phyloP scores from a whole-genome alignment of 2,329 filamentous ascomycete genomes.

The Colletotrichum sp. region DNA sequence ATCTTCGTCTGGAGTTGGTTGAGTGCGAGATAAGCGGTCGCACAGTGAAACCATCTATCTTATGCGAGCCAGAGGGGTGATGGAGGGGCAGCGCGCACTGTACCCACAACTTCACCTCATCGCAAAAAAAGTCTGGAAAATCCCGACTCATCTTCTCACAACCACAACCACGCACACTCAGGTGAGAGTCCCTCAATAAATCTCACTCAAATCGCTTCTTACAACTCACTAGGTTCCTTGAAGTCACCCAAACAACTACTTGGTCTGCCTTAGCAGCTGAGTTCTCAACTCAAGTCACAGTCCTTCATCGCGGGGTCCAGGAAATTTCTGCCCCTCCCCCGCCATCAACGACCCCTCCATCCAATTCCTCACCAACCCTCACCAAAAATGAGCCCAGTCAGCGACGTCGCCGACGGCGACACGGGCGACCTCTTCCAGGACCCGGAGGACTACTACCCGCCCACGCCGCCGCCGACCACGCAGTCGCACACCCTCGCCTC shows the following conservation, averaged over 20 bases:
- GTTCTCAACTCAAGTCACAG: neutral
- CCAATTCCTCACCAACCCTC: neutral
- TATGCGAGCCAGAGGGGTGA: neutral
- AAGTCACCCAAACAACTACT: accelerated
- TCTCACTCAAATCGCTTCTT: neutral
- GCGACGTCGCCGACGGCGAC: slow-evolving; percentile 33
- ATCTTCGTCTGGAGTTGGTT: neutral
- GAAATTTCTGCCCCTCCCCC: neutral
- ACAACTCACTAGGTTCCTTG: neutral
- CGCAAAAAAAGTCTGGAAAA: slow-evolving; percentile 1
- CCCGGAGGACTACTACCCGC: slow-evolving; percentile 79
- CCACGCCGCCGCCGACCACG: slow-evolving; percentile 76
- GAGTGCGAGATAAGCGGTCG: neutral
- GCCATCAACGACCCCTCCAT: neutral
- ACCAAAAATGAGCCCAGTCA: slow-evolving; percentile 6
- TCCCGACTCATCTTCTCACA: slow-evolving; percentile 1
- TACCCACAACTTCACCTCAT: slow-evolving; percentile 16
- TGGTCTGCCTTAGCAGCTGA: neutral
- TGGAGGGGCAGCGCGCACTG: neutral
- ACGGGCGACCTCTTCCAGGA: slow-evolving; percentile 74
- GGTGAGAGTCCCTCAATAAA: neutral
- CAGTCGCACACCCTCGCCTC: slow-evolving; percentile 73
- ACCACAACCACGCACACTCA: neutral
- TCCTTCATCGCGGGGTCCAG: neutral
- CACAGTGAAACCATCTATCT: neutral